Percentiles rank a stretch among this genome's conserved stretches.
phyloP scores from a whole-genome alignment of 31 red algal genomes.

The Asparagopsis taxiformis region DNA sequence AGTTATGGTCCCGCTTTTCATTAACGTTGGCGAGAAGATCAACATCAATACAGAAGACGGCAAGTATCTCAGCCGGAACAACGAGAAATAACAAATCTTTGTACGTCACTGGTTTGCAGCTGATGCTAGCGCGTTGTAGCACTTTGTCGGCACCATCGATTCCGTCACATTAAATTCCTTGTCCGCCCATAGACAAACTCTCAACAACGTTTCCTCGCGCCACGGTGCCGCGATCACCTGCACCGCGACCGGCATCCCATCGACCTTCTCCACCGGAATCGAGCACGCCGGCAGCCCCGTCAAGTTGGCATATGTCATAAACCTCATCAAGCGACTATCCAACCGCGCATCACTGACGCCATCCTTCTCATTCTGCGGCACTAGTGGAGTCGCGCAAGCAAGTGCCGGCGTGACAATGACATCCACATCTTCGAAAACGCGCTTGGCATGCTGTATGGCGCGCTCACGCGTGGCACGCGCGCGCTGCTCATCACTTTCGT shows the following conservation, averaged over 20 bases:
- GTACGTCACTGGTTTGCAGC: not conserved
- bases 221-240: slow-evolving; percentile 6
- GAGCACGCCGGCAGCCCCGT: slow-evolving; percentile 3
- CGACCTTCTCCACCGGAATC: slow-evolving; percentile 2
- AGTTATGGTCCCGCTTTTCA: slow-evolving; percentile 91
- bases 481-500: not conserved
- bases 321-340: slow-evolving; percentile 17
- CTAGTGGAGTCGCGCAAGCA: not conserved
- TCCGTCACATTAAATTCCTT: not conserved
- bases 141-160: not conserved
- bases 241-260: slow-evolving; percentile 12
- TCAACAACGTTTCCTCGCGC: slow-evolving; percentile 1
- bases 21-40: slow-evolving; percentile 81
- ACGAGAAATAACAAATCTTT: not conserved
- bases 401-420: slow-evolving; percentile 11
- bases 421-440: slow-evolving; percentile 5
- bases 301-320: slow-evolving; percentile 7
- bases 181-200: slow-evolving; percentile 1
- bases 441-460: not conserved
- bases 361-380: not conserved
- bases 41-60: slow-evolving; percentile 22
- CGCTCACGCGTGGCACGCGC: not conserved
- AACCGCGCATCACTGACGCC: not conserved
- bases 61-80: not conserved
- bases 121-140: not conserved